A percentile compares a stretch with the other conserved stretches of the same genome.
Evolutionary conservation across 768 basidiomycete genomes (phyloP).

Genomic region (Trametopsis cervina): DNA sequence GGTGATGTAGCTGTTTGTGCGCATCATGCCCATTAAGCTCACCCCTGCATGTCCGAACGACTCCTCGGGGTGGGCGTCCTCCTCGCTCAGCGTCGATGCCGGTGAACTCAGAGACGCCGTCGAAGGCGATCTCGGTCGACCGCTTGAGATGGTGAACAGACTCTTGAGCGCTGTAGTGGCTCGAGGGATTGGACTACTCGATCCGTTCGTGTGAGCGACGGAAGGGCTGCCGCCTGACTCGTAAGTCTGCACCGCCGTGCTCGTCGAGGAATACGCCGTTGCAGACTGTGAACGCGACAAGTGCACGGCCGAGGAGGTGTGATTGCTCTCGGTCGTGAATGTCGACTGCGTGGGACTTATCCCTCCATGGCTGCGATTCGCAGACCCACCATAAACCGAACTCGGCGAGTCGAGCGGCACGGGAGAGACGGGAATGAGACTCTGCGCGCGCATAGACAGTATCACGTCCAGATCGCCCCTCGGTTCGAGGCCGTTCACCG

Average conservation of each 20-base stretch:
- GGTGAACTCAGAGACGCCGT: constrained; percentile 22
- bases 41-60: constrained; percentile 52
- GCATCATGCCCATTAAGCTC: constrained; percentile 46
- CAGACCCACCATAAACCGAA: constrained; percentile 8
- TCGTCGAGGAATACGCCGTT: neutral
- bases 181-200: constrained; percentile 18
- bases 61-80: constrained; percentile 28
- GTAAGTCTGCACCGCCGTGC: neutral
- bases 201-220: neutral
- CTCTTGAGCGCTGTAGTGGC: constrained; percentile 43
- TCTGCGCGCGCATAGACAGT: constrained; percentile 70
- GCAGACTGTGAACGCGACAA: constrained; percentile 10
- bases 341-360: constrained; percentile 11
- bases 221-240: neutral
- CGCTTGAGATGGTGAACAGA: constrained; percentile 37
- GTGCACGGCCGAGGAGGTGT: constrained; percentile 10
- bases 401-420: constrained; percentile 7
- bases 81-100: constrained; percentile 26
- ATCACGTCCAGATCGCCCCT: constrained; percentile 80
- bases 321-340: constrained; percentile 9
- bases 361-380: constrained; percentile 1
- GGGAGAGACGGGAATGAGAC: constrained; percentile 31
- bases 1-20: constrained; percentile 30
- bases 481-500: constrained; percentile 46
- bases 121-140: constrained; percentile 51